Percentiles rank a stretch among this genome's conserved stretches.
Evolutionary conservation across 495 filamentous ascomycete genomes (phyloP).

Genomic region (Neurospora sp.): DNA sequence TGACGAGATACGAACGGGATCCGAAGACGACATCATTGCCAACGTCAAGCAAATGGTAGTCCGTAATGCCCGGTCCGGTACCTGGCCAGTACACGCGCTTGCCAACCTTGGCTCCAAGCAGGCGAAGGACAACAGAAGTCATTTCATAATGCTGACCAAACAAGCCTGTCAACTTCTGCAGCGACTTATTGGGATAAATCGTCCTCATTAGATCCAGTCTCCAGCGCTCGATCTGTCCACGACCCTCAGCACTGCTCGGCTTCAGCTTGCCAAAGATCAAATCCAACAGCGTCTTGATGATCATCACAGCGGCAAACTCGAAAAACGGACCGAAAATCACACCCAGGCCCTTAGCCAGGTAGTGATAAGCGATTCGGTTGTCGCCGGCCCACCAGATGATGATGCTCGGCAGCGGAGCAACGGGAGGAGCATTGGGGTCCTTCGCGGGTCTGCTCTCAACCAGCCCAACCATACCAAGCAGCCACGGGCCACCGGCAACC

Average conservation of each 20-base stretch:
- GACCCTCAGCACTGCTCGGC: slow-evolving; percentile 17
- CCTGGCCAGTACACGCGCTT: slow-evolving; percentile 40
- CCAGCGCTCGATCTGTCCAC: slow-evolving; percentile 23
- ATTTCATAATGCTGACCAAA: slow-evolving; percentile 34
- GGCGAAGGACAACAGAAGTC: slow-evolving; percentile 29
- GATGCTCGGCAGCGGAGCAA: slow-evolving; percentile 19
- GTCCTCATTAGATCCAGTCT: slow-evolving; percentile 23
- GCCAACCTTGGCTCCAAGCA: slow-evolving; percentile 34
- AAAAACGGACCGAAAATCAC: slow-evolving; percentile 27
- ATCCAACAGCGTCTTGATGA: slow-evolving; percentile 8
- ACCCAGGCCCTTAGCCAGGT: slow-evolving; percentile 24
- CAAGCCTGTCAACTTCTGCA: slow-evolving; percentile 25
- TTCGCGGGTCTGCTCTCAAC: slow-evolving; percentile 14
- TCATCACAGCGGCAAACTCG: slow-evolving; percentile 22
- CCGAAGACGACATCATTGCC: slow-evolving; percentile 39
- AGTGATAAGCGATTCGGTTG: slow-evolving; percentile 30
- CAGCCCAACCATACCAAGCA: slow-evolving; percentile 29
- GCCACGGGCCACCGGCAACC: slow-evolving; percentile 28
- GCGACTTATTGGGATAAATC: slow-evolving; percentile 21
- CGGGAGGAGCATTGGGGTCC: not conserved
- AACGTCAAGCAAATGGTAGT: slow-evolving; percentile 36
- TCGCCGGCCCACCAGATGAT: slow-evolving; percentile 30
- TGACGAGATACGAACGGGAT: slow-evolving; percentile 34
- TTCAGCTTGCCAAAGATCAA: slow-evolving; percentile 19
- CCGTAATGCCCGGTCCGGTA: slow-evolving; percentile 33